phyloP scores from a whole-genome alignment of 2,329 filamentous ascomycete genomes.

The Grosmannia penicillata region DNA sequence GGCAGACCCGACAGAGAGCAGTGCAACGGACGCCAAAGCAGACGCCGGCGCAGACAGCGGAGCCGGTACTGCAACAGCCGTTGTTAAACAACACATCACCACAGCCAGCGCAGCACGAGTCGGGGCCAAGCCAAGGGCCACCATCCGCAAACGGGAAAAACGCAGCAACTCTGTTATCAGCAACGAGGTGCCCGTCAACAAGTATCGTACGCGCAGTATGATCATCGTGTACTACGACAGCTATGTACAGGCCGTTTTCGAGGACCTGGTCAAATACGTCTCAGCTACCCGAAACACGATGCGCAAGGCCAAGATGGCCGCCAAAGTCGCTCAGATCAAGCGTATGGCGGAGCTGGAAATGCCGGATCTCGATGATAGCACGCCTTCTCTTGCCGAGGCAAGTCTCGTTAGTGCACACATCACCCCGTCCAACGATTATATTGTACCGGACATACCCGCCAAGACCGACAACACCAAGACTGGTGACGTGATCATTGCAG shows the following conservation, averaged over 20 bases:
- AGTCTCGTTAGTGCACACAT: background rate
- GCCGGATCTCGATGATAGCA: constrained; percentile 28
- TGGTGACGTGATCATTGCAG: background rate
- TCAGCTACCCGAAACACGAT: constrained; percentile 69
- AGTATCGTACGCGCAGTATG: constrained; percentile 57
- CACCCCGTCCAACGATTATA: background rate
- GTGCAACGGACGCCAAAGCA: background rate
- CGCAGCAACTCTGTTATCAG: constrained; percentile 38
- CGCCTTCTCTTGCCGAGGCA: too few relatives aligned
- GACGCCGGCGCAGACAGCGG: too few relatives aligned
- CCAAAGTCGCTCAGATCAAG: constrained; percentile 53
- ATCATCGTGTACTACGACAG: constrained; percentile 89
- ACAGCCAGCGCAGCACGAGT: too few relatives aligned
- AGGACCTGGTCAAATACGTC: constrained; percentile 68
- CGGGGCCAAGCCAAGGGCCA: constrained; percentile 30
- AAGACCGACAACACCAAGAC: background rate
- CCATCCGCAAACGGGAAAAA: constrained; percentile 30
- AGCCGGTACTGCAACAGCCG: too few relatives aligned
- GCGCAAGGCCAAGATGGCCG: constrained; percentile 76
- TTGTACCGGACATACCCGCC: background rate
- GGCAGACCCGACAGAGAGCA: background rate
- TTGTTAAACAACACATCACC: too few relatives aligned
- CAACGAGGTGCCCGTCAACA: constrained; percentile 32
- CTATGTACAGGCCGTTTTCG: constrained; percentile 69
- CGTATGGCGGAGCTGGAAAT: constrained; percentile 44